phyloP scores from a whole-genome alignment of 2,329 filamentous ascomycete genomes.

The Claviceps monticola region DNA sequence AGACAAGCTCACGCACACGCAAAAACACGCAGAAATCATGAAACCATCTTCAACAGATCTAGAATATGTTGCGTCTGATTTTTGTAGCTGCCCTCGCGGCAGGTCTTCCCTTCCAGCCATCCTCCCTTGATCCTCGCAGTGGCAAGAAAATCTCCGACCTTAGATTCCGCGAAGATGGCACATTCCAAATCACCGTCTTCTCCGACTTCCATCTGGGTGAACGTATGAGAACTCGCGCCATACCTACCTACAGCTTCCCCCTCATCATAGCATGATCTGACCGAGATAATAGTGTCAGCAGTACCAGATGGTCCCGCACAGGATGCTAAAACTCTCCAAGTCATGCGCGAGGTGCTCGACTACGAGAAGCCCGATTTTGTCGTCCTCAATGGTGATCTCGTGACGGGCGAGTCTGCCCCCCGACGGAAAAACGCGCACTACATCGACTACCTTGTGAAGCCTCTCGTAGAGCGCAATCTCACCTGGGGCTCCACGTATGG shows the following conservation, averaged over 20 bases:
- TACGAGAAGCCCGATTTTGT: conserved; percentile 44
- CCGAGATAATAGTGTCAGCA: background rate
- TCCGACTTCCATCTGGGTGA: conserved; percentile 3
- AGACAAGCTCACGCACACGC: background rate
- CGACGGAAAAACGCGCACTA: conserved; percentile 39
- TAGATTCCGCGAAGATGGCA: background rate
- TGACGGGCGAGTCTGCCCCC: conserved; percentile 50
- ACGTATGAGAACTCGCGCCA: background rate
- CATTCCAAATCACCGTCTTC: conserved; percentile 3
- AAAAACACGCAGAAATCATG: background rate
- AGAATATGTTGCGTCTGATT: background rate
- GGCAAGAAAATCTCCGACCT: background rate
- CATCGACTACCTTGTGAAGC: conserved; percentile 43
- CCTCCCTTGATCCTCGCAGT: too few species aligned
- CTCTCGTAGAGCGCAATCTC: conserved; percentile 39
- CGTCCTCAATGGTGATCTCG: conserved; percentile 57
- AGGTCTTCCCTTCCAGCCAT: background rate
- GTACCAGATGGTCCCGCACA: conserved; percentile 23
- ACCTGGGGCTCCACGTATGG: conserved; percentile 57
- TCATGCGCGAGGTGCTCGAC: conserved; percentile 45
- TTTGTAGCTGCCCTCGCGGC: background rate
- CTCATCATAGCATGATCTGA: background rate
- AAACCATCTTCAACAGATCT: background rate
- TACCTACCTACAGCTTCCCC: background rate
- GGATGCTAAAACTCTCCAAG: conserved; percentile 40